These are phyloP conservation scores for Bruguiera gymnorhiza DNA, from an alignment of 345 rosid species.

Conservation along the genomic window DNA sequence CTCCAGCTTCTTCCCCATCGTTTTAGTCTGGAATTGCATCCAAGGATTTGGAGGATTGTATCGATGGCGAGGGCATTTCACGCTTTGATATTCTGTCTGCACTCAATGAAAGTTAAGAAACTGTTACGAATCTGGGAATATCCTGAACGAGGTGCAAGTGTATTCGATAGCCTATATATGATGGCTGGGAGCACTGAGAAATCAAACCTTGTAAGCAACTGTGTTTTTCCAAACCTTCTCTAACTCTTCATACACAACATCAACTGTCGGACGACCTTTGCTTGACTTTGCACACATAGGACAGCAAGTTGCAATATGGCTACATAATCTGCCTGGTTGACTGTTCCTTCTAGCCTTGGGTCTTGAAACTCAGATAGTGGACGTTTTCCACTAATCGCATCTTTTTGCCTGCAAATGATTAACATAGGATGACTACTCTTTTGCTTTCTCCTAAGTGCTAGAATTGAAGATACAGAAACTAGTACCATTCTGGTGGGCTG, in stretches of 20 bases:
- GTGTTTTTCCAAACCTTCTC: slow-evolving; percentile 50
- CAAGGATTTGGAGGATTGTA: background rate
- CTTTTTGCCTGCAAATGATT: slow-evolving; percentile 39
- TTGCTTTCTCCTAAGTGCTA: background rate
- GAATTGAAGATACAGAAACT: background rate
- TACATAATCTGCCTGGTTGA: slow-evolving; percentile 40
- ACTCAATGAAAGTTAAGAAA: background rate
- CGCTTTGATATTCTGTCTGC: background rate
- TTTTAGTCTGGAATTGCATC: background rate
- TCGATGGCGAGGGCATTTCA: background rate
- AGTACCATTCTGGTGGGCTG: slow-evolving; percentile 63
- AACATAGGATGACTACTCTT: background rate
- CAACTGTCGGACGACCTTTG: slow-evolving; percentile 49
- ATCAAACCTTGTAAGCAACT: slow-evolving; percentile 24
- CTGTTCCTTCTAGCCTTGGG: slow-evolving; percentile 34
- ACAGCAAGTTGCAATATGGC: slow-evolving; percentile 48
- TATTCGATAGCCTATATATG: too few relatives aligned
- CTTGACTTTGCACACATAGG: slow-evolving; percentile 48
- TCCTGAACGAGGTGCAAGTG: too few relatives aligned
- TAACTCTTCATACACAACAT: slow-evolving; percentile 42
- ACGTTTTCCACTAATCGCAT: slow-evolving; percentile 44
- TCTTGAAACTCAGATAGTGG: slow-evolving; percentile 47
- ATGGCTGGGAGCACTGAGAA: background rate
- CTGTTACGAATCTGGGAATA: too few relatives aligned
- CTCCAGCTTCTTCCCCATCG: background rate